Base-by-base conservation (phyloP, 208 protist genomes). In the Balamuthia mandrillaris region DNA sequence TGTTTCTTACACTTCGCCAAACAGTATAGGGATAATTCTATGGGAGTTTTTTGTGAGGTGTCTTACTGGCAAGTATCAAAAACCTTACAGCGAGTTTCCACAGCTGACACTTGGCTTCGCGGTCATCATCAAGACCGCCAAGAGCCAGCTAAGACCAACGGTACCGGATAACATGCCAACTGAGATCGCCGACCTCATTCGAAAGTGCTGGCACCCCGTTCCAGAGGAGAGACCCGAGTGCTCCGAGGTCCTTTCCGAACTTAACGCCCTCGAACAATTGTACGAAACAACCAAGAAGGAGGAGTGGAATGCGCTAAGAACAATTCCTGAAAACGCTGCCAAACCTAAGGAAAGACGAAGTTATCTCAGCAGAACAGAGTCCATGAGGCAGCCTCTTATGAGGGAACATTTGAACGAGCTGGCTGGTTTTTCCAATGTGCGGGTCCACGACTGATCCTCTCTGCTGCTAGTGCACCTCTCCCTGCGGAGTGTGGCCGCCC, bases 91-190 rank as follows among this genome's bases (percentile, higher is more conserved):
- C 21, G 65, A 74, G 65, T 74, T 52, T 44, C 65, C 65, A 27
- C 65, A 74, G 41, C 41, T 74, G 27, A 74, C 41, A 14, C 65
- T 74, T 16, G 65, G 65, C 65, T 74, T n/a, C 65, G 51, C 56
- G 33, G 65, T 74, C 9, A 74, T 74, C 65, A 74, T 74, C 41
- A 74, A 74, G 65, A 44, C 65, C 5, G 65, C 65, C 39, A 74
- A 74, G 65, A 74, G 51, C n/a, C 35, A 74, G 27, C 65, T 74
- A 27, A 37, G 65, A 35, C 65, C 65, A 5, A 74, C 65, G 24
- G 51, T 74, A 16, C 65, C 65, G 41, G 9, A 21, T 4, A 3
- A 9, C 39, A 74, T 74, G 65, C 65, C 65, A 14, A 4, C 65
- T 4, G 27, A n/a, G 41, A 49, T 74, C 41, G 51, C 45, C 27